Evolutionary conservation across 345 rosid species (phyloP), one percentile per base, ranked within the genome.

Genomic region (Xanthoceras sorbifolium): DNA sequence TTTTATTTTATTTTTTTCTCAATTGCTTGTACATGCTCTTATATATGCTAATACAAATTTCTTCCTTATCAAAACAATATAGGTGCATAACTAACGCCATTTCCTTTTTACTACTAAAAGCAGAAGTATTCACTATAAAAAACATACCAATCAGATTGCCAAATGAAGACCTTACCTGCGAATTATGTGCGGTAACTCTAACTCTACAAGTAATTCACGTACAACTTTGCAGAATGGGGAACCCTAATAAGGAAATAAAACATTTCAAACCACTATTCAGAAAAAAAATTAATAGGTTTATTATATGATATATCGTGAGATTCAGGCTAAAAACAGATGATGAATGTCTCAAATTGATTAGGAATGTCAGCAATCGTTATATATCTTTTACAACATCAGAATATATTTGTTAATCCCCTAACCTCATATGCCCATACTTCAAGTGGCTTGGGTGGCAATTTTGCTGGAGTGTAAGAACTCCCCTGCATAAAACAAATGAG

Each of bases 351-450:
- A 46, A 62, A 14, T 71, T 76, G 63, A 71, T 48, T 34, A 42
- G 18, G n/a, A 44, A 74, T 48, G 22, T n/a, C 0, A 65, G 64
- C 6, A 23, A 14, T 72, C 42, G 26, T 63, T 17, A 50, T 66
- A 64, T 15, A 34, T 76, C 38, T 52, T 32, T 60, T 48, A 22
- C 25, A 78, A 64, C 29, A 67, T 9, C 31, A 42, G 52, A 63
- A 32, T 60, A n/a, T 28, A 50, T 40, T 18, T 14, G 17, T 71
- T 46, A 40, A 14, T 6, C 31, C 50, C 76, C 71, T 69, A 60
- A 92, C 99, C 94, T 95, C 96, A 17, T 90, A 92, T 57, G 98
- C 89, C 98, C 99, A 95, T 75, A 93, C 20, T 80, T 87, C 98
- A 32, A 95, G 91, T 52, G 94, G 96, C 81, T 90, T 87, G 34